Base-by-base conservation (phyloP, 164 flowering plant species). In the Saururus chinensis region DNA sequence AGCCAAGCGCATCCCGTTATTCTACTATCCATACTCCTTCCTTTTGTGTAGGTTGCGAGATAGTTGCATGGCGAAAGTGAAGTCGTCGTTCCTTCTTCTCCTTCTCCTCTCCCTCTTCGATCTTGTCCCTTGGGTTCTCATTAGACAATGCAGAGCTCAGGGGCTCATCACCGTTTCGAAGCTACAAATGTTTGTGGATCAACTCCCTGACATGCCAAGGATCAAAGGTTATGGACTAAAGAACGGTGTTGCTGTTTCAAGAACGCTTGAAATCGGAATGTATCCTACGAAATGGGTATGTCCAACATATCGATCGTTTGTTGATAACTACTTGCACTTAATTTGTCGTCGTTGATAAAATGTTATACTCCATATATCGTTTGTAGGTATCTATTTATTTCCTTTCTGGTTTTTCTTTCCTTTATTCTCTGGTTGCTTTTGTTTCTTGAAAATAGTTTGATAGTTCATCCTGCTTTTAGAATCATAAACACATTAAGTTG, bases 171-270 rank as follows among this genome's bases (percentile, higher is more conserved):
- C 57, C 35, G 63, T 70, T 8, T 71, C 84, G 2, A 61, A 66
- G 72, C 62, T 92, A 64, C 45, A 74, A 48, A 84, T 81, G 92
- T 92, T 85, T 61, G 98, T 89, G 0, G 98, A 92, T 64, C 85
- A 83, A 58, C 81, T 92, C 52, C 92, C 84, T 4, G 73, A 77
- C 57, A 76, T 89, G 82, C 98, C 96, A 26, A 82, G 67, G 70
- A 25, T 92, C 59, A 60, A 35, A 14, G 90, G 85, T 19, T 89
- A 53, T 54, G 40, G 67, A 3, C 1, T 74, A 12, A 63, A 61
- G 12, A 37, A 82, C 66, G 91, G 85, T 22, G 67, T 67, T 25
- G 76, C 81, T 0, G 73, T 68, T 12, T 21, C 92, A 19, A 78
- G 63, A 40, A 59, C 76, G 0, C 77, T 92, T 51, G 64, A 60